phyloP scores from a whole-genome alignment of 345 rosid species.

The Syzygium jambos region DNA sequence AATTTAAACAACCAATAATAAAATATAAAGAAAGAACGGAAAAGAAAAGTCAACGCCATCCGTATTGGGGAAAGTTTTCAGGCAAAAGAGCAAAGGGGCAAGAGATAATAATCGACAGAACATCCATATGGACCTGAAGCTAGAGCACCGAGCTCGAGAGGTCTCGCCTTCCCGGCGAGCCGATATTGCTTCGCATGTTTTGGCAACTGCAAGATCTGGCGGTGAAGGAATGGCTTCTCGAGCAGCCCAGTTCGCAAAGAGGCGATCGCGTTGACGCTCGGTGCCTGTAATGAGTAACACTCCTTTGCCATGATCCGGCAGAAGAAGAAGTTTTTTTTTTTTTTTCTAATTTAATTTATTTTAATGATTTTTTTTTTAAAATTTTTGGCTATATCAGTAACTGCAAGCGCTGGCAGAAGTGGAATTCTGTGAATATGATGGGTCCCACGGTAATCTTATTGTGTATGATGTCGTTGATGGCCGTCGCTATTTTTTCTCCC shows the following conservation, averaged over 20 bases:
- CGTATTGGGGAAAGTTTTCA: not conserved
- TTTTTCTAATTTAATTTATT: not conserved
- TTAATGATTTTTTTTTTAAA: not conserved
- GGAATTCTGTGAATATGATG: slow-evolving; percentile 48
- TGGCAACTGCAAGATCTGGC: slow-evolving; percentile 16
- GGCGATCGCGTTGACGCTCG: slow-evolving; percentile 36
- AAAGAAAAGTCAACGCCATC: too few species aligned
- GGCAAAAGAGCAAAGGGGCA: not conserved
- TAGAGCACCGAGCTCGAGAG: slow-evolving; percentile 12
- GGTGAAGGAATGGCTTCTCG: slow-evolving; percentile 20
- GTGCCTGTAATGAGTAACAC: slow-evolving; percentile 44
- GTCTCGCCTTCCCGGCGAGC: slow-evolving; percentile 9
- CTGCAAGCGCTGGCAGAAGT: not conserved
- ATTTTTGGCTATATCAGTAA: not conserved
- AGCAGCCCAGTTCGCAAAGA: slow-evolving; percentile 22
- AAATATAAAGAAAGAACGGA: too few species aligned
- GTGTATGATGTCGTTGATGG: not conserved
- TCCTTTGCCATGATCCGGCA: slow-evolving; percentile 32
- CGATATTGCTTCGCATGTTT: slow-evolving; percentile 2
- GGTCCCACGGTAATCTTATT: slow-evolving; percentile 26
- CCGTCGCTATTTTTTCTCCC: not conserved
- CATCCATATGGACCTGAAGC: slow-evolving; percentile 17
- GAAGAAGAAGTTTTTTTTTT: not conserved
- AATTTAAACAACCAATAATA: too few species aligned
- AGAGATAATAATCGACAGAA: not conserved